Evolutionary conservation across 2,329 filamentous ascomycete species (phyloP), one percentile per base, ranked within the genome.

Genomic region (Cladophialophora psammophila): DNA sequence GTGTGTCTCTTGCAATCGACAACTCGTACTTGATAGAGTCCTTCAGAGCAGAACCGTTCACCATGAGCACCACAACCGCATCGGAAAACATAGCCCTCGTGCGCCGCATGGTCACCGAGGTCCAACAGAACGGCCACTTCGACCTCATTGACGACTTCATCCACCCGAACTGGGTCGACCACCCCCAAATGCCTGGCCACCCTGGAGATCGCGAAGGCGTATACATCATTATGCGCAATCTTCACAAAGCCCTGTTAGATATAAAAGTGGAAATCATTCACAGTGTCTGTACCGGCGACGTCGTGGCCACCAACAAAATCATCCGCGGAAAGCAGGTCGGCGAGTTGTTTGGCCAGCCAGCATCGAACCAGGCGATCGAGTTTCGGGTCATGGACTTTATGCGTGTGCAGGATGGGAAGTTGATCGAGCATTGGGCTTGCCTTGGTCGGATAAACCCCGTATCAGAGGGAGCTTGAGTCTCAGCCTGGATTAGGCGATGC

Each of bases 291-390:
- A 38, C 54, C 36, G 34, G n/a, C n/a, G 34, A 56, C 7, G 54
- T 57, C 18, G 54, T 57, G 32, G 54, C 54, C 2, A 57, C 35
- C 15, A 57, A 31, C 54, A 57, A 57, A 42, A 18, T 57, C 32
- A 9, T 57, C 34, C 10, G 35, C 13, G 35, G 18, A 26, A 40
- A 35, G 54, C 54, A 42, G 32, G 54, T 57, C 26, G 54, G 35
- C 13, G 54, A 42, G 35, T 13, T 57, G 15, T 42, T 57, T 20
- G 54, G 54, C 20, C 54, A 42, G 35, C n/a, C 35, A 5, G 35
- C 54, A 8, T 26, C 54, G 4, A 20, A 31, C 26, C 55, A 58
- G 55, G 6, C 20, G 12, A 5, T 58, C 7, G 35, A 58, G 20
- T 42, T 58, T 38, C 36, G 36, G 2, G 36, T 58, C 34, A 58